Conservation (phyloP, 257 asterid genomes). For the Solanum lignicaule region DNA sequence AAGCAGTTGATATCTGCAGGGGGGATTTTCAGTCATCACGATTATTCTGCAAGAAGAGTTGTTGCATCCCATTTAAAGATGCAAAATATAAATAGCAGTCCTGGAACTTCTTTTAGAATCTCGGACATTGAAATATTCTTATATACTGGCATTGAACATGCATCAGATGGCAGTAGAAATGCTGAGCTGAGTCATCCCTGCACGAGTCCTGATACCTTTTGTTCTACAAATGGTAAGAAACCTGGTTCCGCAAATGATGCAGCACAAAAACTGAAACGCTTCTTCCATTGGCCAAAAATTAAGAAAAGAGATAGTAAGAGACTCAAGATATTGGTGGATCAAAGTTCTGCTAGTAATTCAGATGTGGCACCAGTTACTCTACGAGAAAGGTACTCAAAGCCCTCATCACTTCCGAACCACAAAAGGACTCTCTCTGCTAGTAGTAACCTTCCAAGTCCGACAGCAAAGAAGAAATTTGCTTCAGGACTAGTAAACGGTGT, state of each 20-base stretch:
- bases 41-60: slow-evolving; percentile 47
- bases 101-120: slow-evolving; percentile 76
- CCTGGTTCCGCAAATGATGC: slow-evolving; percentile 22
- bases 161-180: slow-evolving; percentile 18
- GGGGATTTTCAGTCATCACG: slow-evolving; percentile 55
- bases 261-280: slow-evolving; percentile 42
- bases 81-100: slow-evolving; percentile 61
- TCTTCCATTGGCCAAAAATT: slow-evolving; percentile 67
- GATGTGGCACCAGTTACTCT: slow-evolving; percentile 51
- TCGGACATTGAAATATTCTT: slow-evolving; percentile 65
- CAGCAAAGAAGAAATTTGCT: slow-evolving; percentile 65
- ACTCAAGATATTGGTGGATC: slow-evolving; percentile 16
- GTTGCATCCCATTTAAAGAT: slow-evolving; percentile 62
- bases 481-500: slow-evolving; percentile 57
- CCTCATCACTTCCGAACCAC: slow-evolving; percentile 31
- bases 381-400: slow-evolving; percentile 58
- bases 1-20: slow-evolving; percentile 69
- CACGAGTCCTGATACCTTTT: slow-evolving; percentile 16
- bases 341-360: slow-evolving; percentile 4
- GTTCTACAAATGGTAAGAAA: slow-evolving; percentile 11
- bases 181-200: slow-evolving; percentile 8
- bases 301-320: slow-evolving; percentile 16
- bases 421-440: slow-evolving; percentile 61
- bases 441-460: slow-evolving; percentile 54
- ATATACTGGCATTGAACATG: slow-evolving; percentile 54